Percentiles rank a stretch among this genome's conserved stretches.
Conservation (phyloP, 2,329 filamentous ascomycete genomes). For the Curvularia sp. region DNA sequence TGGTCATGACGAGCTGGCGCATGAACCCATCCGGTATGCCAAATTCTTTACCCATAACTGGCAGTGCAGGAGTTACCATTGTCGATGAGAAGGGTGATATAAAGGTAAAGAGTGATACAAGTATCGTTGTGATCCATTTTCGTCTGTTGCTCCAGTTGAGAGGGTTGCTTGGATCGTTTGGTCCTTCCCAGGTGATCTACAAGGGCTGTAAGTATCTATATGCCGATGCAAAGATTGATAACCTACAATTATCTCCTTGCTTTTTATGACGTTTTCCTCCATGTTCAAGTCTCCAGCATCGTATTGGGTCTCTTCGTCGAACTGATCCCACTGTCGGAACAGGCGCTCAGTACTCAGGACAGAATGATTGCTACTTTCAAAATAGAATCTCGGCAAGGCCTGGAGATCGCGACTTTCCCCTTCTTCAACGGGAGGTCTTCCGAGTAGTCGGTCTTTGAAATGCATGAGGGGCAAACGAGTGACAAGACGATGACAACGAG, state of each 20-base stretch:
- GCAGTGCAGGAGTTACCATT: constrained; percentile 48
- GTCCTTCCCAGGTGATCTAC: constrained; percentile 54
- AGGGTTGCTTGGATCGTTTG: constrained; percentile 55
- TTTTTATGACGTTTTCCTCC: constrained; percentile 8
- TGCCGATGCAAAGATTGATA: neutral
- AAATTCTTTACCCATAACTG: constrained; percentile 41
- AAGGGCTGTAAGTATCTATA: constrained; percentile 16
- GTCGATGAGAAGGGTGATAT: constrained; percentile 50
- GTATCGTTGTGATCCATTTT: constrained; percentile 56
- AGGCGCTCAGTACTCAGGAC: constrained; percentile 33
- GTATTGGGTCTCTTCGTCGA: constrained; percentile 23
- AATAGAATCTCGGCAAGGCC: constrained; percentile 28
- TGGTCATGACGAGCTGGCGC: constrained; percentile 43
- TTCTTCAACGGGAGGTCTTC: constrained; percentile 14
- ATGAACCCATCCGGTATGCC: constrained; percentile 40
- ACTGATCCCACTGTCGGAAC: constrained; percentile 23
- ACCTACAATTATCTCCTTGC: constrained; percentile 29
- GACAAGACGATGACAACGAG: neutral
- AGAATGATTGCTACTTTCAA: constrained; percentile 25
- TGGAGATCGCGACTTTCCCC: constrained; percentile 10
- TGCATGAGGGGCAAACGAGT: constrained; percentile 19
- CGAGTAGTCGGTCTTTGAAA: constrained; percentile 23
- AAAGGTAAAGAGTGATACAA: constrained; percentile 52
- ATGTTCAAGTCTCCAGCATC: constrained; percentile 15
- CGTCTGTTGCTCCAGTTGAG: constrained; percentile 55